These are phyloP conservation scores for Saccharomycopsis sp. DNA, from an alignment of 805 yeast species.

Conservation along the genomic window DNA sequence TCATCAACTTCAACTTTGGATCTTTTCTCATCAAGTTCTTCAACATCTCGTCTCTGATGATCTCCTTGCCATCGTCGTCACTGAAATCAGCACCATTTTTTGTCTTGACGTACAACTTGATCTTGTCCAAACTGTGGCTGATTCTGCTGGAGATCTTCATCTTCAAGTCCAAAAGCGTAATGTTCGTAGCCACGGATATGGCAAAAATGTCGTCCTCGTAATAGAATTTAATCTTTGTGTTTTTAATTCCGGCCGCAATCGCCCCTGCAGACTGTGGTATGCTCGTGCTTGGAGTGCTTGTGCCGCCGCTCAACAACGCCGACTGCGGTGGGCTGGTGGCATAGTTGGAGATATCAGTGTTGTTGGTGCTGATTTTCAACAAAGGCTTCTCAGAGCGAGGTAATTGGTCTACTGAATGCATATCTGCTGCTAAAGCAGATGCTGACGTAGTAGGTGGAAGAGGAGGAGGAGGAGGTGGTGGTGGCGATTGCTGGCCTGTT, in stretches of 20 bases:
- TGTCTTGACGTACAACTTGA: conserved; percentile 31
- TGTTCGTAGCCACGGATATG: conserved; percentile 42
- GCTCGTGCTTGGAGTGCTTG: background rate
- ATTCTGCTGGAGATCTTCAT: conserved; percentile 45
- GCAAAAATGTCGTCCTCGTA: conserved; percentile 79
- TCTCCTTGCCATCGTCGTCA: conserved; percentile 26
- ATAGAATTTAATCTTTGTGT: conserved; percentile 63
- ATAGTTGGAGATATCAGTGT: too few relatives aligned
- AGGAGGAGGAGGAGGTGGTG: too few relatives aligned
- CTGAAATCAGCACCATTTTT: conserved; percentile 9
- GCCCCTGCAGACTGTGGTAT: background rate
- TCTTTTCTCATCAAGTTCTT: conserved; percentile 17
- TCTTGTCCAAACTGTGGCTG: conserved; percentile 28
- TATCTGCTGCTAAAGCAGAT: too few relatives aligned
- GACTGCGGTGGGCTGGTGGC: too few relatives aligned
- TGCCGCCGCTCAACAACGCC: background rate
- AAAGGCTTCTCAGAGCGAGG: background rate
- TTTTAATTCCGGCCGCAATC: conserved; percentile 21
- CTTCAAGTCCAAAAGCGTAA: conserved; percentile 40
- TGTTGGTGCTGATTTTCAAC: too few relatives aligned
- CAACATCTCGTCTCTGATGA: conserved; percentile 18
- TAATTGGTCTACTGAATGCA: too few relatives aligned
- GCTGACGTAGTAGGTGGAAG: too few relatives aligned
- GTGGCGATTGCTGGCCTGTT: too few relatives aligned
- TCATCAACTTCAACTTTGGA: conserved; percentile 29